Base-by-base conservation (phyloP, 1,284 basidiomycete genomes). In the Fomes fomentarius region DNA sequence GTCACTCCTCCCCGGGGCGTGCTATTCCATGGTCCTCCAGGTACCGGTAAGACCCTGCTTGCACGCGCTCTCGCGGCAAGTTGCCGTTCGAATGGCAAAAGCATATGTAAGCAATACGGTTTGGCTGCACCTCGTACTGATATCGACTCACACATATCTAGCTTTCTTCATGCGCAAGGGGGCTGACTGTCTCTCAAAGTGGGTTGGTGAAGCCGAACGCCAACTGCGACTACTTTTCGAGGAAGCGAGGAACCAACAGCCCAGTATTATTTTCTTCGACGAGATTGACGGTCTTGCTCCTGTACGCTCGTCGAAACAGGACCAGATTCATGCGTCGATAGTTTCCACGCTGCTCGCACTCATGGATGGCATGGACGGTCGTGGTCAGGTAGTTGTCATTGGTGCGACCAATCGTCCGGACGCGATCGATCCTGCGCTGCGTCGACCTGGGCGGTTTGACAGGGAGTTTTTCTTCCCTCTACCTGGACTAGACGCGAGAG, bases 81-180 rank as follows among this genome's bases (percentile, higher is more conserved):
- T 60, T 96, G 94, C 72, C 89, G 93, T 44, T 88, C 88, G 1
- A 87, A 93, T 44, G 96, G 94, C 28, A 91, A 91, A 63, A 88
- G 91, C 64, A 96, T 99, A 35, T 91, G 93, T 94, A 66, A 58
- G 89, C 45, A 2, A 5, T 10, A 17, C 12, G 3, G 6, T 14
- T 12, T 26, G 11, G 1, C 22, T 31, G 51, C 4, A 9, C 31
- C 8, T 50, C 12, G 47, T 46, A 50, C 30, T 41, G 19, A 47
- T 19, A 57, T 25, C 37, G 22, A 11, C 35, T 37, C 25, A 5
- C 33, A 26, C 6, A n/a, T n/a, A n/a, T n/a, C n/a, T 8, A 94
- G 93, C 95, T 2, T 99, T 99, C 79, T 99, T 98, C 80, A 99
- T 99, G 97, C 91, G 97, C 46, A 99, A 99, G 74, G 97, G 97